These are phyloP conservation scores for Colletotrichum sp. DNA, from an alignment of 2,329 filamentous ascomycete genomes.

Conservation along the genomic window DNA sequence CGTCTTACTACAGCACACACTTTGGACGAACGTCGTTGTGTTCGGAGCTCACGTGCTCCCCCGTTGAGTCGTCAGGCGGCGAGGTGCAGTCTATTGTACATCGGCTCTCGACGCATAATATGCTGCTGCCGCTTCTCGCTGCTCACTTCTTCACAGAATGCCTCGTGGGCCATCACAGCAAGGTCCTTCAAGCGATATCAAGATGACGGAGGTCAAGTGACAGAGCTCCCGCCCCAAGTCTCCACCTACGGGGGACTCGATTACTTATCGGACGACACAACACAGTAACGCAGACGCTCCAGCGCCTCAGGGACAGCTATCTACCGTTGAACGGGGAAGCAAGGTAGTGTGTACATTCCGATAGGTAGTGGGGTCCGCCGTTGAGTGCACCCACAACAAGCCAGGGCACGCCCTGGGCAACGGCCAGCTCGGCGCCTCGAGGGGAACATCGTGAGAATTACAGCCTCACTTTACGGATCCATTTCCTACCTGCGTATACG, in stretches of 20 bases:
- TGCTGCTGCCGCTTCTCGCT: neutral
- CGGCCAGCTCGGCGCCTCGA: neutral
- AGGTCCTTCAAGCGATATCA: neutral
- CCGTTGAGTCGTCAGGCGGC: neutral
- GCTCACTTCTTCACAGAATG: neutral
- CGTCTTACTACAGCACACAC: neutral
- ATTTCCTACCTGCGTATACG: neutral
- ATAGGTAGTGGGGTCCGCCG: neutral
- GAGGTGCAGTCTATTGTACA: neutral
- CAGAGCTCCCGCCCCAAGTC: neutral
- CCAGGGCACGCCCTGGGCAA: constrained; percentile 9
- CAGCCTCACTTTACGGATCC: neutral
- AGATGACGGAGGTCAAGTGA: neutral
- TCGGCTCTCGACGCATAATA: neutral
- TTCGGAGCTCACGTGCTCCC: neutral
- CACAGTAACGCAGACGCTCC: neutral
- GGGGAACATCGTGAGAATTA: neutral
- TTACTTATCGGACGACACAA: neutral
- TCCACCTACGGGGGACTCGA: neutral
- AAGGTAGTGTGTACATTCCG: neutral
- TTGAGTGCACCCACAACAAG: neutral
- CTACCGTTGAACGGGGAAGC: neutral
- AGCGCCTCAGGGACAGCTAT: neutral
- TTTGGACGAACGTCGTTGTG: neutral
- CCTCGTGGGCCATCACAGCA: neutral